Conservation (phyloP, 768 basidiomycete species). For the Cyclocybe cylindracea region DNA sequence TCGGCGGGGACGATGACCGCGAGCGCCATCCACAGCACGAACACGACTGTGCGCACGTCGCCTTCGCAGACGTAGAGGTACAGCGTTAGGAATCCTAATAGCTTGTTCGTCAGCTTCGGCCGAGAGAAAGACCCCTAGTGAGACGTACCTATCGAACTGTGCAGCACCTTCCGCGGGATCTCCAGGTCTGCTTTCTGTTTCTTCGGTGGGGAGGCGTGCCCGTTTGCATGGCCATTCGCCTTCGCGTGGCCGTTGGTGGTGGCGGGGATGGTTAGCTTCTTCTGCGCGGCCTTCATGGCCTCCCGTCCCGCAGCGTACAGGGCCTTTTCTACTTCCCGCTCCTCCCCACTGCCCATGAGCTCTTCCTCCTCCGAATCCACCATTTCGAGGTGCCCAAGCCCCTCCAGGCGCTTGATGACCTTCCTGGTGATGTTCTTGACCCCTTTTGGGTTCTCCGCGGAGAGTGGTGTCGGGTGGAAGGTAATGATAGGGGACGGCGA, state of each 20-base stretch:
- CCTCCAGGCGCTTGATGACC: constrained; percentile 49
- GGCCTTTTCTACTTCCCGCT: constrained; percentile 27
- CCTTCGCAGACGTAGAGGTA: constrained; percentile 51
- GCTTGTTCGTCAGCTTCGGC: neutral
- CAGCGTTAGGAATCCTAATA: constrained; percentile 41
- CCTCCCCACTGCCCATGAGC: constrained; percentile 24
- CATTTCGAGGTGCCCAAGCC: constrained; percentile 41
- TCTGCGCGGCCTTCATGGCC: constrained; percentile 12
- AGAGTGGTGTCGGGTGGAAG: constrained; percentile 37
- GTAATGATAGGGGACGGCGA: constrained; percentile 51
- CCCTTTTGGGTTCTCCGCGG: constrained; percentile 37
- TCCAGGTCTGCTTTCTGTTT: constrained; percentile 74
- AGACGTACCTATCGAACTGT: constrained; percentile 82
- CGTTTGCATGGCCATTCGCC: constrained; percentile 17
- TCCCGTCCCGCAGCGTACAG: constrained; percentile 19
- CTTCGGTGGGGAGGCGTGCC: constrained; percentile 10
- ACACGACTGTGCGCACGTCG: constrained; percentile 63
- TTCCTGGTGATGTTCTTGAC: constrained; percentile 49
- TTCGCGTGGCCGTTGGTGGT: constrained; percentile 11
- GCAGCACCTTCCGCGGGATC: constrained; percentile 84
- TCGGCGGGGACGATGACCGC: constrained; percentile 74
- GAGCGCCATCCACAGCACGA: constrained; percentile 65
- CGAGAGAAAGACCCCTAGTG: neutral
- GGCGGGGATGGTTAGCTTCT: neutral
- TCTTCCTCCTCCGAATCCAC: constrained; percentile 37